Evolutionary conservation across 2,329 filamentous ascomycete genomes (phyloP), one percentile per base, ranked within the genome.

Genomic region (Leptographium procerum): DNA sequence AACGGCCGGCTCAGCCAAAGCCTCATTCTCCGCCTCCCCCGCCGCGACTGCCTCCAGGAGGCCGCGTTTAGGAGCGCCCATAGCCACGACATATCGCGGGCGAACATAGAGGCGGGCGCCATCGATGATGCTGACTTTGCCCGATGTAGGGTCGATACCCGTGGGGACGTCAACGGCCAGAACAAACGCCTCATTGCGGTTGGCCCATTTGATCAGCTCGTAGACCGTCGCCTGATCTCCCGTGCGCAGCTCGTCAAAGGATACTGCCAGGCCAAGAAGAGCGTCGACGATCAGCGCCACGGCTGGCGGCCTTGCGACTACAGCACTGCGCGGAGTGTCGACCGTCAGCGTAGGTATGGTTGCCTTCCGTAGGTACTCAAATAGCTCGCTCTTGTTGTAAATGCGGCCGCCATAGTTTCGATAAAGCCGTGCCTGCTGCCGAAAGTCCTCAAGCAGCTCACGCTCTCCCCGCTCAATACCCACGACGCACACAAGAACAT

Each of bases 141-240:
- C 90, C 45, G 84, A 86, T 0, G 85, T 84, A 3, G 89, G 89
- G 63, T 92, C 90, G 55, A 96, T 84, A 6, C 94, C 94, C 0
- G 89, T 92, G 0, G 94, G 94, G 7, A 95, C 84, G 68, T 96
- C 92, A n/a, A 99, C 83, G 0, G 91, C 88, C 24, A 99, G 75
- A 3, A 94, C 86, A 59, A 86, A 85, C 0, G 90, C 85, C 63
- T 91, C 88, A 68, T 86, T 89, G 63, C 91, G 86, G 68, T 96
- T 97, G 3, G 90, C 87, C 91, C 91, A 97, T 62, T 91, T 87
- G 66, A 96, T 94, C 67, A 96, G 82, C 67, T 95, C 88, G 67
- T 95, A 91, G 0, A 90, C 89, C 0, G 87, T 87, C 4, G 86
- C 85, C 69, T 95, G 89, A 64, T 95, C 88, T 19, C 87, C 86